These are phyloP conservation scores for Globisporangium uncinulatum DNA, from an alignment of 352 stramenopile genomes.

Conservation along the genomic window DNA sequence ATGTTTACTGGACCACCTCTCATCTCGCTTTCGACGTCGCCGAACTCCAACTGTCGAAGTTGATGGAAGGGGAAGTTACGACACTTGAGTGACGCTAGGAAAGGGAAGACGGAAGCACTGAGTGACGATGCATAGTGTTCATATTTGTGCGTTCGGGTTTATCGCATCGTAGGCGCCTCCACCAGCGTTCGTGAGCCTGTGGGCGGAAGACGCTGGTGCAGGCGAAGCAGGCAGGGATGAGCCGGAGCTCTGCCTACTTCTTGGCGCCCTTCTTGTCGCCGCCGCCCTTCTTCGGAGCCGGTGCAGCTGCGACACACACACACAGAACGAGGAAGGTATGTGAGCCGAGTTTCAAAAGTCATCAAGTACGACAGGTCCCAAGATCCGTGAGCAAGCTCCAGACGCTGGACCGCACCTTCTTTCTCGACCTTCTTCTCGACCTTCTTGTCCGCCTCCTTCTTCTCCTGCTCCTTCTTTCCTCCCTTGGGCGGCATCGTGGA, in stretches of 20 bases:
- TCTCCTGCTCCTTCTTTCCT: constrained; percentile 18
- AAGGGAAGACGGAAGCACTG: neutral
- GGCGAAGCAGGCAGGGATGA: no score
- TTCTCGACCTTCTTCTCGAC: constrained; percentile 22
- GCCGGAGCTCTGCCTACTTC: constrained; percentile 16
- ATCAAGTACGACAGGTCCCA: neutral
- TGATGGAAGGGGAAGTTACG: no score
- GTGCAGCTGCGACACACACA: neutral
- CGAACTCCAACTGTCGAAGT: no score
- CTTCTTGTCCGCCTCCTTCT: constrained; percentile 23
- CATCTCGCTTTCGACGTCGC: neutral
- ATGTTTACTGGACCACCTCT: no score
- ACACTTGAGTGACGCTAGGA: no score
- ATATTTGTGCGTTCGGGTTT: neutral
- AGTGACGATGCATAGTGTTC: neutral
- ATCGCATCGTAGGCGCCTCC: neutral
- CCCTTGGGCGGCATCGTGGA: constrained; percentile 12
- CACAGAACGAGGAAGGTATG: neutral
- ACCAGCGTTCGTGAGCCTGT: neutral
- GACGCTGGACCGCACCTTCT: constrained; percentile 7
- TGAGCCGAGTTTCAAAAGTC: neutral
- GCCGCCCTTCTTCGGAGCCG: constrained; percentile 25
- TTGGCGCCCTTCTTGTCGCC: constrained; percentile 38
- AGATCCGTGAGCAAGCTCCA: neutral
- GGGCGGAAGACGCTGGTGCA: neutral